phyloP scores from a whole-genome alignment of 2,329 filamentous ascomycete genomes.

The Arthroderma sp. region DNA sequence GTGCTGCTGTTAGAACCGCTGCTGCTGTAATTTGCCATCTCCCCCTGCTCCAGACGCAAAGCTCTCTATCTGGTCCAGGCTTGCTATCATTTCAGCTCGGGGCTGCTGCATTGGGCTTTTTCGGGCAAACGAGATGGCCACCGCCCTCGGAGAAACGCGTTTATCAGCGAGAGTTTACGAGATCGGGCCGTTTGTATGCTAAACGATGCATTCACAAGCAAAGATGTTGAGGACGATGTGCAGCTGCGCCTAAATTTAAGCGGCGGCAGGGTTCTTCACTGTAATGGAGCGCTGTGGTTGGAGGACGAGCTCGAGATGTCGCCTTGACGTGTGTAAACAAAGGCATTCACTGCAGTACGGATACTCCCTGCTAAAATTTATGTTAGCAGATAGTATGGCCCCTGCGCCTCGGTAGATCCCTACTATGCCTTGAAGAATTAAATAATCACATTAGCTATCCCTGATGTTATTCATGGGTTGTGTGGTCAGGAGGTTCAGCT shows the following conservation, averaged over 20 bases:
- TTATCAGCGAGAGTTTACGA: neutral
- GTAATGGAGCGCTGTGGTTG: neutral
- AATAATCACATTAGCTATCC: neutral
- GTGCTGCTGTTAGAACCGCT: slow-evolving; percentile 24
- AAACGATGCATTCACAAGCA: neutral
- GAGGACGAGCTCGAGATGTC: neutral
- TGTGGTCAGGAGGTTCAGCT: neutral
- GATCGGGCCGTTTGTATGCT: neutral
- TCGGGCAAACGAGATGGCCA: neutral
- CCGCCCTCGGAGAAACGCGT: neutral
- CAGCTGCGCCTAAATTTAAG: slow-evolving; percentile 2
- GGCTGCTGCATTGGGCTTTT: slow-evolving; percentile 21
- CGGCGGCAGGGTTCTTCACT: slow-evolving; percentile 1
- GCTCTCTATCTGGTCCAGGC: slow-evolving; percentile 19
- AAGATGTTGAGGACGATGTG: neutral
- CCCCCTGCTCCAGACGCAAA: slow-evolving; percentile 18
- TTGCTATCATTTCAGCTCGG: slow-evolving; percentile 21
- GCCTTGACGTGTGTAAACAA: neutral
- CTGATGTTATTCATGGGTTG: neutral
- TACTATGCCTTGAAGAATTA: neutral
- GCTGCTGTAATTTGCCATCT: slow-evolving; percentile 26
- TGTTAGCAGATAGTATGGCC: neutral
- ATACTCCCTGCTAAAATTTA: neutral
- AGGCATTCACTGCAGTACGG: slow-evolving; percentile 3
- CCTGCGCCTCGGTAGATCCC: neutral